phyloP scores from a whole-genome alignment of 805 yeast species.

The Pichia sporocuriosa region DNA sequence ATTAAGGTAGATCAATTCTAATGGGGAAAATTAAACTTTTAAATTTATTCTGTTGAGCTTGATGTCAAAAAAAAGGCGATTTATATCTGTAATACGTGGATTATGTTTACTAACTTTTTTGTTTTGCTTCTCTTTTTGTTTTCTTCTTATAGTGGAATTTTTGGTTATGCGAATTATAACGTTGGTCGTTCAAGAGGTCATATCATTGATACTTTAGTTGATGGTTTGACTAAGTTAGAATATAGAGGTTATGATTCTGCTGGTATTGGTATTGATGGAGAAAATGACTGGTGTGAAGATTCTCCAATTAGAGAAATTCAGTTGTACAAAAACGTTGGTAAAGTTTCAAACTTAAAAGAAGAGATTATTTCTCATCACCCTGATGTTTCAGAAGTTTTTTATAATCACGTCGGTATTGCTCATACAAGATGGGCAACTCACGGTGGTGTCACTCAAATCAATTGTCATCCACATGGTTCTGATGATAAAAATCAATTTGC shows the following conservation, averaged over 20 bases:
- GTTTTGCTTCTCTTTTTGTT: not conserved
- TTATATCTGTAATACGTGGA: too few relatives aligned
- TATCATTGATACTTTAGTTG: conserved; percentile 80
- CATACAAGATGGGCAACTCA: conserved; percentile 99
- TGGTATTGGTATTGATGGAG: conserved; percentile 94
- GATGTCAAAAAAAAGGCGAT: too few relatives aligned
- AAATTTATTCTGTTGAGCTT: too few relatives aligned
- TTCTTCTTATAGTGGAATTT: conserved; percentile 65
- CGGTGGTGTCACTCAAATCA: conserved; percentile 78
- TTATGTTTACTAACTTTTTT: too few relatives aligned
- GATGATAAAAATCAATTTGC: conserved; percentile 78
- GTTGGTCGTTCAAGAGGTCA: conserved; percentile 91
- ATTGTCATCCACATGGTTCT: conserved; percentile 96
- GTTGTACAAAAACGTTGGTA: conserved; percentile 83
- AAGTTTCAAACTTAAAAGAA: conserved; percentile 73
- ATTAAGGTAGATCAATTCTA: too few relatives aligned
- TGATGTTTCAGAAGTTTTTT: conserved; percentile 58
- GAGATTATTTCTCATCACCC: conserved; percentile 47
- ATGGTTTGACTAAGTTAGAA: conserved; percentile 80
- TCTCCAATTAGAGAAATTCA: conserved; percentile 51
- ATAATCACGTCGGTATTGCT: conserved; percentile 91
- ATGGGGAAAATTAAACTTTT: too few relatives aligned
- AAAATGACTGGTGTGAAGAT: conserved; percentile 35
- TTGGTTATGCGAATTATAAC: conserved; percentile 94
- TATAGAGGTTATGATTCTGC: conserved; percentile 98